These are phyloP conservation scores for Lichtheimia ornata DNA, from an alignment of 371 early-diverging fungal species.

Conservation along the genomic window DNA sequence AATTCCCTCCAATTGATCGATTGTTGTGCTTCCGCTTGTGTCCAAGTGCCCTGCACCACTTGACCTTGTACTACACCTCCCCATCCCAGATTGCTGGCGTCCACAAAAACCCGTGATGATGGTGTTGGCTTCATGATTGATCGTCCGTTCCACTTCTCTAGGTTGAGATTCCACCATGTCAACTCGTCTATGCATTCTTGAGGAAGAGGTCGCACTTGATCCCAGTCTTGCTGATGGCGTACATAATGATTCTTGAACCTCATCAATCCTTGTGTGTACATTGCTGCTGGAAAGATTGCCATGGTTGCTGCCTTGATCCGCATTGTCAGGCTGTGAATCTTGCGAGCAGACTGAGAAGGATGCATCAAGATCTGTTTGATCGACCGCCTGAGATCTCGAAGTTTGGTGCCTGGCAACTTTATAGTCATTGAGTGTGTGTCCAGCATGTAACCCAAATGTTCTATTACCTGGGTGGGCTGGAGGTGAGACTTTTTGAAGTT, in stretches of 20 bases:
- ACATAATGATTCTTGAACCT: slow-evolving; percentile 10
- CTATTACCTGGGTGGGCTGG: no score
- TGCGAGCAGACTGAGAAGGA: slow-evolving; percentile 7
- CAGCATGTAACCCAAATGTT: no score
- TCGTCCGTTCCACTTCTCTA: slow-evolving; percentile 16
- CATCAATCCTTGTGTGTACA: slow-evolving; percentile 9
- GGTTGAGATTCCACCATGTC: slow-evolving; percentile 11
- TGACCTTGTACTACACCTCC: slow-evolving; percentile 6
- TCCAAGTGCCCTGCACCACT: slow-evolving; percentile 1
- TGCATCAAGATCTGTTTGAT: background rate
- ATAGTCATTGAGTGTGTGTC: no score
- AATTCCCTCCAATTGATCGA: slow-evolving; percentile 32
- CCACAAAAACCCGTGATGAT: slow-evolving; percentile 11
- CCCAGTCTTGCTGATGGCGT: background rate
- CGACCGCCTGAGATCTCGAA: no score
- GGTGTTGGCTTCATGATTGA: slow-evolving; percentile 7
- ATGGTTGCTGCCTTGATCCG: slow-evolving; percentile 23
- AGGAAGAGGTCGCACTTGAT: background rate
- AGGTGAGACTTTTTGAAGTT: no score
- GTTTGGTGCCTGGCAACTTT: no score
- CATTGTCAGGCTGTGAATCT: slow-evolving; percentile 22
- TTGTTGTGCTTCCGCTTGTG: background rate
- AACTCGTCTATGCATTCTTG: slow-evolving; percentile 17
- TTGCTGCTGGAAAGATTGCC: slow-evolving; percentile 26
- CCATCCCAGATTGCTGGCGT: slow-evolving; percentile 26